phyloP scores from a whole-genome alignment of 2,329 filamentous ascomycete species.

The Phialophora tarda region DNA sequence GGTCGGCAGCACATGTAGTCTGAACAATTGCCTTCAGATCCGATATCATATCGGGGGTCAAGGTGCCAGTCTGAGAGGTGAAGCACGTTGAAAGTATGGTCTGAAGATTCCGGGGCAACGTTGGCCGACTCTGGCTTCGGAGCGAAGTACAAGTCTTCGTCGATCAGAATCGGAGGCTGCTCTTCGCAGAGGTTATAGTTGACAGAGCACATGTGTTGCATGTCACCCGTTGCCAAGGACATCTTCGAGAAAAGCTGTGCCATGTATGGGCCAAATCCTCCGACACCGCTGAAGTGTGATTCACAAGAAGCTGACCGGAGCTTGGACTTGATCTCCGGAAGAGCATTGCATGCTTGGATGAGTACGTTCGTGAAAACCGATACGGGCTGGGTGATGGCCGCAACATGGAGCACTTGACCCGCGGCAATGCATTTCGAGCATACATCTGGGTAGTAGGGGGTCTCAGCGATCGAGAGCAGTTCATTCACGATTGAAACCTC shows the following conservation, averaged over 20 bases:
- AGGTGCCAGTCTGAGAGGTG: slow-evolving; percentile 44
- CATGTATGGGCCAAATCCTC: slow-evolving; percentile 36
- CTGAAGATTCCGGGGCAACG: slow-evolving; percentile 36
- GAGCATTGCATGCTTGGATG: slow-evolving; percentile 34
- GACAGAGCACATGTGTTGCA: slow-evolving; percentile 34
- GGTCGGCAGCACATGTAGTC: slow-evolving; percentile 42
- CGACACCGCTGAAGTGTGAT: slow-evolving; percentile 34
- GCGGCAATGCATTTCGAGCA: slow-evolving; percentile 39
- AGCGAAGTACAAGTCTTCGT: slow-evolving; percentile 38
- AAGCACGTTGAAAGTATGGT: slow-evolving; percentile 40
- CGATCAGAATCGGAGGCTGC: slow-evolving; percentile 35
- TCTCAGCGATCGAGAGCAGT: slow-evolving; percentile 33
- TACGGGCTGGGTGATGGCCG: slow-evolving; percentile 37
- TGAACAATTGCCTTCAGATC: slow-evolving; percentile 42
- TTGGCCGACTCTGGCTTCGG: slow-evolving; percentile 37
- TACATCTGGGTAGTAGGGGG: slow-evolving; percentile 31
- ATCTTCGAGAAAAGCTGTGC: slow-evolving; percentile 41
- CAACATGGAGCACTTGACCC: slow-evolving; percentile 38
- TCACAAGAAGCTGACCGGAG: slow-evolving; percentile 37
- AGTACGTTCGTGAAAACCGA: slow-evolving; percentile 35
- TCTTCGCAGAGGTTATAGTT: slow-evolving; percentile 32
- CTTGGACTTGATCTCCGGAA: slow-evolving; percentile 25
- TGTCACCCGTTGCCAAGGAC: slow-evolving; percentile 37
- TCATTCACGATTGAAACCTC: slow-evolving; percentile 36
- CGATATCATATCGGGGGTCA: slow-evolving; percentile 43